Evolutionary conservation across 768 basidiomycete genomes (phyloP).

Genomic region (Mycena pura): DNA sequence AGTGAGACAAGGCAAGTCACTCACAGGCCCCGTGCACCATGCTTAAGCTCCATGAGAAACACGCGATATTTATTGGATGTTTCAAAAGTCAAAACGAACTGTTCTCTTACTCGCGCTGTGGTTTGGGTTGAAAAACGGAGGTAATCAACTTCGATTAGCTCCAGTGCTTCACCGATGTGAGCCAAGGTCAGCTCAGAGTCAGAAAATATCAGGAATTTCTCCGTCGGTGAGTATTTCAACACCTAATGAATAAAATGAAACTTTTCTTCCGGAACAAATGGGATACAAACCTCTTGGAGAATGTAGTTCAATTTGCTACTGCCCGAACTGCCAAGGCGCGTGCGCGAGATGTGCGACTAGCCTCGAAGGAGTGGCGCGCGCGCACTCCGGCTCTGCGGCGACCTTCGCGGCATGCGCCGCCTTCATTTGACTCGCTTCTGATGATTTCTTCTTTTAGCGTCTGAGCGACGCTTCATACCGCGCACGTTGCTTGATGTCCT

Average conservation of each 20-base stretch:
- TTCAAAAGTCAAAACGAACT: conserved; percentile 78
- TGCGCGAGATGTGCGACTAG: conserved; percentile 58
- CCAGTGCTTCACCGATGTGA: conserved; percentile 73
- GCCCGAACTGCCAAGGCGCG: conserved; percentile 60
- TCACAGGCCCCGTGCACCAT: conserved; percentile 90
- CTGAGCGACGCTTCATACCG: conserved; percentile 42
- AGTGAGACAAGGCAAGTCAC: conserved; percentile 37
- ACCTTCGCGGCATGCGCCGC: conserved; percentile 50
- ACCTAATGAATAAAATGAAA: conserved; percentile 49
- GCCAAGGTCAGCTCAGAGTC: conserved; percentile 70
- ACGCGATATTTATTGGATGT: conserved; percentile 78
- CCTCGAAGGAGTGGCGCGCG: conserved; percentile 42
- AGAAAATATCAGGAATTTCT: conserved; percentile 87
- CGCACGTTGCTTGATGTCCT: conserved; percentile 44
- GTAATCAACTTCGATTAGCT: conserved; percentile 66
- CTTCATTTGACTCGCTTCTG: conserved; percentile 31
- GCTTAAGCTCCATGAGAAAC: conserved; percentile 84
- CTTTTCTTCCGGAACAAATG: neutral
- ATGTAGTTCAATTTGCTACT: conserved; percentile 82
- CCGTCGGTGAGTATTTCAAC: conserved; percentile 55
- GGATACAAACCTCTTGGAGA: conserved; percentile 49
- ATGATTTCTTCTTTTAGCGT: conserved; percentile 33
- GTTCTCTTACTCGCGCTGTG: conserved; percentile 58
- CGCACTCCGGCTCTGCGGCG: conserved; percentile 40
- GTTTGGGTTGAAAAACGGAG: conserved; percentile 69